These are phyloP conservation scores for Coemansia furcata DNA, from an alignment of 192 early-diverging fungal species.

Conservation along the genomic window DNA sequence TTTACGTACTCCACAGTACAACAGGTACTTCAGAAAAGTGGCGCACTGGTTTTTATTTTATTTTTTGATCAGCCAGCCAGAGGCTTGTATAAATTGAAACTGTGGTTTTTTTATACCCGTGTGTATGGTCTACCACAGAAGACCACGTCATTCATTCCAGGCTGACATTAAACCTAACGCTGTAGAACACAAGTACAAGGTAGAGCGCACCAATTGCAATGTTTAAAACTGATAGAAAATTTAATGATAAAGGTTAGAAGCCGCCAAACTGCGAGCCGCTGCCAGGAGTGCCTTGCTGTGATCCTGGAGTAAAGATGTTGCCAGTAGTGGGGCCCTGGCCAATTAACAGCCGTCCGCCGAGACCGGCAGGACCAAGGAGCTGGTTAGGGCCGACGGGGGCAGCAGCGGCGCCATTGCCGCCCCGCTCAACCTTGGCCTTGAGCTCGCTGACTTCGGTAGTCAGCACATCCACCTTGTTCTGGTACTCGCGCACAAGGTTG, in stretches of 20 bases:
- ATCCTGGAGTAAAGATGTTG: conserved; percentile 21
- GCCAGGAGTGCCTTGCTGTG: conserved; percentile 21
- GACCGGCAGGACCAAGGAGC: conserved; percentile 62
- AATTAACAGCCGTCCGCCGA: conserved; percentile 76
- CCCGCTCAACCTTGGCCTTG: conserved; percentile 56
- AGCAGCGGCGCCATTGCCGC: conserved; percentile 24
- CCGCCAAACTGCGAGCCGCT: conserved; percentile 41
- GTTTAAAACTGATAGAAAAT: background rate
- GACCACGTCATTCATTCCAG: too few species aligned
- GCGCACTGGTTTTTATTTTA: too few species aligned
- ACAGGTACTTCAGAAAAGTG: too few species aligned
- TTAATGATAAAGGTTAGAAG: conserved; percentile 8
- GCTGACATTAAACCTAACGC: background rate
- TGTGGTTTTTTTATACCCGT: too few species aligned
- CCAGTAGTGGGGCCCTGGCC: conserved; percentile 34
- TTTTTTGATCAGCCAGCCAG: too few species aligned
- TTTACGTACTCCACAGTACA: too few species aligned
- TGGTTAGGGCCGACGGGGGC: conserved; percentile 48
- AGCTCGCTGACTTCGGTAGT: conserved; percentile 59
- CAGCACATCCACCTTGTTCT: conserved; percentile 71
- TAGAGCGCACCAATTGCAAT: background rate
- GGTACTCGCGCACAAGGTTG: conserved; percentile 84
- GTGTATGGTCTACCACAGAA: too few species aligned
- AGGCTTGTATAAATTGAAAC: too few species aligned
- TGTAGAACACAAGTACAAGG: background rate